phyloP scores from a whole-genome alignment of 306 rosid genomes.

The Senna siamea region DNA sequence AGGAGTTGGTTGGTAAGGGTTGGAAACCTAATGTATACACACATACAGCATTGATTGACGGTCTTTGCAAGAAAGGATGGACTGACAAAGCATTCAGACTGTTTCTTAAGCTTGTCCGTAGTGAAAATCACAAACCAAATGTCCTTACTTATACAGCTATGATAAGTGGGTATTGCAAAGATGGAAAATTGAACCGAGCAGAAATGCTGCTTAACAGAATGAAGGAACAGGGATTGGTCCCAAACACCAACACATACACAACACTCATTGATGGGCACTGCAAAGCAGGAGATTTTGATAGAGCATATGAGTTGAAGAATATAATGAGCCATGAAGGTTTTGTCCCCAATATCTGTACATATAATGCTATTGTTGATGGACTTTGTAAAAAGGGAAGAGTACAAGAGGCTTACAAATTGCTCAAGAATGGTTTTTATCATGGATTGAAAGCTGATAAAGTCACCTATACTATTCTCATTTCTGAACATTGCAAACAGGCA shows the following conservation, averaged over 20 bases:
- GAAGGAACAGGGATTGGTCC: constrained; percentile 84
- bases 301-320: constrained; percentile 69
- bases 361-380: constrained; percentile 73
- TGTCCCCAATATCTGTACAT: constrained; percentile 72
- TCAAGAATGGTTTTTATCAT: constrained; percentile 46
- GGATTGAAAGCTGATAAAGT: constrained; percentile 65
- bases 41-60: constrained; percentile 75
- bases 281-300: constrained; percentile 69
- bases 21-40: constrained; percentile 95
- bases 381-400: constrained; percentile 77
- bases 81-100: constrained; percentile 89
- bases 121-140: constrained; percentile 77
- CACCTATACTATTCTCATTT: constrained; percentile 77
- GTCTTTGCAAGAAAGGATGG: constrained; percentile 98
- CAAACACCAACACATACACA: constrained; percentile 78
- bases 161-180: constrained; percentile 83
- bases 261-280: constrained; percentile 79
- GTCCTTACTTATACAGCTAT: constrained; percentile 87
- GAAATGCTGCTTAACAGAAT: constrained; percentile 82
- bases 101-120: constrained; percentile 92
- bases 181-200: constrained; percentile 73
- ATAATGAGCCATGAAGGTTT: constrained; percentile 73
- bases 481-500: constrained; percentile 70
- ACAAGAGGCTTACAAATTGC: constrained; percentile 69
- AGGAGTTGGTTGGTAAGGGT: constrained; percentile 91